Percentiles rank a stretch among this genome's conserved stretches.
These are phyloP conservation scores for Neurospora sp. DNA, from an alignment of 2,329 filamentous ascomycete species.

Conservation along the genomic window DNA sequence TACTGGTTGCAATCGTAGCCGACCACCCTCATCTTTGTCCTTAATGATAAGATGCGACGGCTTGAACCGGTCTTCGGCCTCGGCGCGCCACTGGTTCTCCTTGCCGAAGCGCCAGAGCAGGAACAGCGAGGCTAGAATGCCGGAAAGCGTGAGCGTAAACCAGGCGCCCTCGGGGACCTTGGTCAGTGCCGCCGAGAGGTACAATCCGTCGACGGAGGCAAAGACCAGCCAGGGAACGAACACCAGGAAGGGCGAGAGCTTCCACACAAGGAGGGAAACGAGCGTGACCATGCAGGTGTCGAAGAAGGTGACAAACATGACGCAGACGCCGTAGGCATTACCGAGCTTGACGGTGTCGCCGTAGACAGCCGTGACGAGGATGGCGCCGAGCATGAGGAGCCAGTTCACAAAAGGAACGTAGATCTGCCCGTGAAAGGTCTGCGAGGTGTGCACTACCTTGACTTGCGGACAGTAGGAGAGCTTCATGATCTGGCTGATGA, in stretches of 20 bases:
- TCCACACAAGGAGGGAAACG: conserved; percentile 65
- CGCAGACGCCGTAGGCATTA: conserved; percentile 69
- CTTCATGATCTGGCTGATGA: conserved; percentile 62
- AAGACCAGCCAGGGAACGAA: conserved; percentile 53
- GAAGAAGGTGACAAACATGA: conserved; percentile 72
- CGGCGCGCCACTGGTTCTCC: conserved; percentile 65
- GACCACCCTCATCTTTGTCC: conserved; percentile 1
- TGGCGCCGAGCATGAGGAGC: conserved; percentile 64
- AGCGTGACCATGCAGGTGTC: conserved; percentile 66
- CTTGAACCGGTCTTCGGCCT: conserved; percentile 50
- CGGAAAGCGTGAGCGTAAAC: conserved; percentile 62
- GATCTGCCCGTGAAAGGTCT: conserved; percentile 61
- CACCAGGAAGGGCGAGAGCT: conserved; percentile 50
- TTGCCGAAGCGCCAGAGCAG: conserved; percentile 73
- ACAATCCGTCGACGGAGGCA: conserved; percentile 57
- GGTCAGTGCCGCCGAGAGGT: conserved; percentile 57
- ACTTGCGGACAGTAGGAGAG: conserved; percentile 66
- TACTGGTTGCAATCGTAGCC: conserved; percentile 13
- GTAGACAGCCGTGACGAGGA: conserved; percentile 66
- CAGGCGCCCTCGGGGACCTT: conserved; percentile 71
- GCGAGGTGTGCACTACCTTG: conserved; percentile 61
- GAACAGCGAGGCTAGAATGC: conserved; percentile 54
- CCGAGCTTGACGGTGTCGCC: conserved; percentile 63
- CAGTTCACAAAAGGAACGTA: conserved; percentile 71
- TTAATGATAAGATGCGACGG: conserved; percentile 30